Evolutionary conservation across 352 stramenopile genomes (phyloP), one percentile per base, ranked within the genome.

Genomic region (Phytophthora europaea): DNA sequence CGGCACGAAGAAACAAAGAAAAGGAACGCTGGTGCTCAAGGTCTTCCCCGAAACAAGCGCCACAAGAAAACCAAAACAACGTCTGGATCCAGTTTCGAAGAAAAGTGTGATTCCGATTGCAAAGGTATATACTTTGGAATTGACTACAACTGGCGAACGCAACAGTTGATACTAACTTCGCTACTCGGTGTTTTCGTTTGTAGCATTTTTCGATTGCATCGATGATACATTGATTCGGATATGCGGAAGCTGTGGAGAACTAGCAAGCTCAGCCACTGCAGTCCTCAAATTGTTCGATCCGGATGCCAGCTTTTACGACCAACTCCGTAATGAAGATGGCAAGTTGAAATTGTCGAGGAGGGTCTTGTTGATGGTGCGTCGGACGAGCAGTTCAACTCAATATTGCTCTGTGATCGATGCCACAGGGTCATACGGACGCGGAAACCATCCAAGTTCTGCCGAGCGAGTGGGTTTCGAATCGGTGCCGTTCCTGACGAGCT

Each of bases 211-310:
- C 18, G 51, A 10, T 40, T 28, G 23, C 8, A 61, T 59, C 9
- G 55, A 70, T 22, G 33, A 48, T 6, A 54, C 43, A 0, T 47
- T 61, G 1, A 28, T 60, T 23, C 53, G 45, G 4, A 64, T 70
- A 33, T 71, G 64, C 18, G 64, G 64, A 5, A 55, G 56, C 20
- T 66, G 65, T 9, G 65, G 56, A 20, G 63, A 65, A 34, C 15
- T 62, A 34, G 28, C 53, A 1, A 70, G 53, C 5, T 38, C 60
- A 54, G 20, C 23, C 0, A 5, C 54, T 5, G 12, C 31, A 7
- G 20, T 61, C 0, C 1, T 13, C 15, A 72, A 61, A n/a, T 15
- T 6, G 23, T 72, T 50, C 22, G 26, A 51, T 1, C 65, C 36
- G 6, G 16, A 48, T 4, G 16, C 10, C 0, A 18, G 10, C 7